Evolutionary conservation across 352 stramenopile genomes (phyloP).

Genomic region (Phytophthora sojae): DNA sequence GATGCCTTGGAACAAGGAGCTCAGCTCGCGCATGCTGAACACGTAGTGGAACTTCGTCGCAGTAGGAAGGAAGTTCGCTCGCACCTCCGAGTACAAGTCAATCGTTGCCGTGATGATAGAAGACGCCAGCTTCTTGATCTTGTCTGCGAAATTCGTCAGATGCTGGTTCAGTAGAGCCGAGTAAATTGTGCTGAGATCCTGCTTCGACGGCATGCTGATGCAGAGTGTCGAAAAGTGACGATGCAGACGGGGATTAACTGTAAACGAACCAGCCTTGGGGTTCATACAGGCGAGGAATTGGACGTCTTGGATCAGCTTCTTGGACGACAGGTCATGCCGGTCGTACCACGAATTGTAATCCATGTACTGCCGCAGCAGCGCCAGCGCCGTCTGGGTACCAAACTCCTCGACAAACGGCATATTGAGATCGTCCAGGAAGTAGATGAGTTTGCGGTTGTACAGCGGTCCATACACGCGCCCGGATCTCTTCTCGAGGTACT

Average conservation of each 20-base stretch:
- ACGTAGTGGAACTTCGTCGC: constrained; percentile 95
- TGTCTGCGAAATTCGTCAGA: constrained; percentile 76
- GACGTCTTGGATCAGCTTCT: constrained; percentile 91
- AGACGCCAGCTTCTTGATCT: constrained; percentile 73
- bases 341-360: constrained; percentile 94
- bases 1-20: constrained; percentile 89
- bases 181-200: constrained; percentile 79
- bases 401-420: constrained; percentile 90
- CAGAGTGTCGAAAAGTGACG: constrained; percentile 90
- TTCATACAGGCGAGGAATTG: constrained; percentile 93
- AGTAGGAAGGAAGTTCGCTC: constrained; percentile 84
- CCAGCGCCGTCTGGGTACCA: constrained; percentile 91
- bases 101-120: constrained; percentile 84
- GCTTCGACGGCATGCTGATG: constrained; percentile 68
- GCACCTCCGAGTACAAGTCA: constrained; percentile 81
- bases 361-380: constrained; percentile 91
- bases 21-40: constrained; percentile 93
- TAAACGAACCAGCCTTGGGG: constrained; percentile 90
- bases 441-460: constrained; percentile 82
- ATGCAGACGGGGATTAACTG: constrained; percentile 87
- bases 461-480: constrained; percentile 87
- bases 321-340: constrained; percentile 82
- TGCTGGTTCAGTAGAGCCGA: constrained; percentile 71
- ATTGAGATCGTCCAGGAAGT: constrained; percentile 93
- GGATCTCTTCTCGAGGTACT: constrained; percentile 87